Conservation (phyloP, 495 filamentous ascomycete species). For the Hamigera avellanea region DNA sequence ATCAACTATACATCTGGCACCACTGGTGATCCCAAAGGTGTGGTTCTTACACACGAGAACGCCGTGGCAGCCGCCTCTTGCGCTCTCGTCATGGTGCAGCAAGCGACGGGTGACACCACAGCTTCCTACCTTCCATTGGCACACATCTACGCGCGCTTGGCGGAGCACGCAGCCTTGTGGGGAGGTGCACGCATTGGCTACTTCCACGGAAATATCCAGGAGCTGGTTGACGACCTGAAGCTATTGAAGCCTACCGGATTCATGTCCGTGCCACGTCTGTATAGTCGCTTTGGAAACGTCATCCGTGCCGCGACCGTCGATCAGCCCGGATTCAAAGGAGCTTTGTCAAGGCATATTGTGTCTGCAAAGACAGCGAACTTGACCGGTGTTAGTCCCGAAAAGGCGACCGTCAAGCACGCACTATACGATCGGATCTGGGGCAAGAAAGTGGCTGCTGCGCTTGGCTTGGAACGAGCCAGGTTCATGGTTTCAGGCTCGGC, state of each 20-base stretch:
- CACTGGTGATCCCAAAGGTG: conserved; percentile 89
- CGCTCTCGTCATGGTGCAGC: conserved; percentile 39
- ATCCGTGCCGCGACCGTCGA: conserved; percentile 71
- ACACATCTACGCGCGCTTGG: conserved; percentile 82
- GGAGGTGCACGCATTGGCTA: conserved; percentile 74
- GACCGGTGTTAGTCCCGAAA: conserved; percentile 31
- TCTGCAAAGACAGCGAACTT: conserved; percentile 69
- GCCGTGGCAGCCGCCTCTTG: conserved; percentile 61
- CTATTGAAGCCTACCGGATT: conserved; percentile 71
- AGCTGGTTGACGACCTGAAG: conserved; percentile 87
- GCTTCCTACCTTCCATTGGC: conserved; percentile 89
- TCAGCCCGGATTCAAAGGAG: conserved; percentile 68
- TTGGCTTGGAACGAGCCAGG: conserved; percentile 65
- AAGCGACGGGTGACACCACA: conserved; percentile 43
- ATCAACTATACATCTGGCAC: conserved; percentile 98
- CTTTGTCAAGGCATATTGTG: conserved; percentile 69
- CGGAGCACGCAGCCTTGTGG: conserved; percentile 65
- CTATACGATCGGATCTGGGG: conserved; percentile 90
- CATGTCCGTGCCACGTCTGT: conserved; percentile 83
- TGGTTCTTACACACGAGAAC: conserved; percentile 72
- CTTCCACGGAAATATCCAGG: conserved; percentile 86
- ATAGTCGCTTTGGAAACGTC: conserved; percentile 76
- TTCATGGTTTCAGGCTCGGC: conserved; percentile 83
- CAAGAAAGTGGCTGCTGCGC: conserved; percentile 68
- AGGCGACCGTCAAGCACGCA: conserved; percentile 69